These are phyloP conservation scores for Ceratobasidium sp. DNA, from an alignment of 1,284 basidiomycete species.

Conservation along the genomic window DNA sequence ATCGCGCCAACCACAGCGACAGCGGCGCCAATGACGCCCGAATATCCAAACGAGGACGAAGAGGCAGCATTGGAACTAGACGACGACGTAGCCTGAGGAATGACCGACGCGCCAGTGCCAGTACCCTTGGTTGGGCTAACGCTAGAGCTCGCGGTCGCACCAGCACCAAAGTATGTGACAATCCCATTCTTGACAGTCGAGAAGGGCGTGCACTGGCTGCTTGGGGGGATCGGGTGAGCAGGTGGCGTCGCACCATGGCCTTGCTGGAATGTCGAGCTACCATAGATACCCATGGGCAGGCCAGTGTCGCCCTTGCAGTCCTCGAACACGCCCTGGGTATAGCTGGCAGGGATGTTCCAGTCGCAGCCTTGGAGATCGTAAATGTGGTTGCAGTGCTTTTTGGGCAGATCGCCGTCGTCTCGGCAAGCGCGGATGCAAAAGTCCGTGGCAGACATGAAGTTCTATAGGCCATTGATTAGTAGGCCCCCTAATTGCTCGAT, in stretches of 20 bases:
- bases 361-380: conserved; percentile 53
- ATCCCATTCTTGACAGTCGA: conserved; percentile 23
- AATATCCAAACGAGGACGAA: neutral
- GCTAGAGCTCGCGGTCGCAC: neutral
- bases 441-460: conserved; percentile 43
- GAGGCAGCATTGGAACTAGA: neutral
- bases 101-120: neutral
- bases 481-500: neutral
- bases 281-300: conserved; percentile 72
- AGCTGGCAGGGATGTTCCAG: conserved; percentile 75
- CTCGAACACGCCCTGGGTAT: conserved; percentile 64
- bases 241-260: conserved; percentile 65
- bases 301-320: conserved; percentile 59
- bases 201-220: conserved; percentile 11
- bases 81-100: conserved; percentile 1
- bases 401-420: conserved; percentile 35
- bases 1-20: conserved; percentile 14
- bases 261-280: conserved; percentile 69
- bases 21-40: neutral
- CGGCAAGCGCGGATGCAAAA: conserved; percentile 44
- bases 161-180: neutral
- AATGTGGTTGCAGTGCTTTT: conserved; percentile 41
- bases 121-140: neutral
- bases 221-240: conserved; percentile 61
- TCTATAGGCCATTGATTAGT: neutral